phyloP scores from a whole-genome alignment of 2,329 filamentous ascomycete species.

The Aspergillus fumigatiaffinis region DNA sequence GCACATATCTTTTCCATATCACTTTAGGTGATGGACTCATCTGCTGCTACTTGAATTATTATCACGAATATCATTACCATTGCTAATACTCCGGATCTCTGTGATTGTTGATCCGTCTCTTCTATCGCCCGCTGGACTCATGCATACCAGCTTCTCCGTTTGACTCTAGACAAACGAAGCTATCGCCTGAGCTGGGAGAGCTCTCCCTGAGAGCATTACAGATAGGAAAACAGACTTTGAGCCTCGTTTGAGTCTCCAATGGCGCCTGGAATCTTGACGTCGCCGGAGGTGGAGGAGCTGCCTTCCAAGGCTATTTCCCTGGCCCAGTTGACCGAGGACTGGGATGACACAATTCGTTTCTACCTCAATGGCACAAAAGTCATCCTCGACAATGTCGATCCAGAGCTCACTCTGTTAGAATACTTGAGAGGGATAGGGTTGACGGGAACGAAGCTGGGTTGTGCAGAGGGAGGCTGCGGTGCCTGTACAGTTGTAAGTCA shows the following conservation, averaged over 20 bases:
- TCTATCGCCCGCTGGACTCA: not conserved
- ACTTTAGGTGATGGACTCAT: not conserved
- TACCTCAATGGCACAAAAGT: conserved; percentile 94
- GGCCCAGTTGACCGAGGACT: conserved; percentile 65
- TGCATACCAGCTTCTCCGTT: not conserved
- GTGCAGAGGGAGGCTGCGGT: conserved; percentile 92
- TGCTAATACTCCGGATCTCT: not conserved
- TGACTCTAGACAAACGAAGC: not conserved
- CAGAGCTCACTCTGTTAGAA: conserved; percentile 86
- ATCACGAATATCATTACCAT: not conserved
- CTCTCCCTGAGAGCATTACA: not conserved
- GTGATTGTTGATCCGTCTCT: not conserved
- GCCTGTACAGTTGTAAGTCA: conserved; percentile 45
- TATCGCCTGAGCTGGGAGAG: not conserved
- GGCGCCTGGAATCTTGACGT: conserved; percentile 55
- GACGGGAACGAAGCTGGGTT: conserved; percentile 94
- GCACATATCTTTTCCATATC: conserved; percentile 1
- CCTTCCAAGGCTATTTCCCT: conserved; percentile 47
- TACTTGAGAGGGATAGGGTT: conserved; percentile 89
- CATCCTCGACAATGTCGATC: conserved; percentile 79
- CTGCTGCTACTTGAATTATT: not conserved
- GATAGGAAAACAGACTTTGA: not conserved
- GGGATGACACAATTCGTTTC: conserved; percentile 85
- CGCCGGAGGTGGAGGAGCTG: conserved; percentile 43
- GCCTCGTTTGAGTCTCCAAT: conserved; percentile 34